Percentiles rank a stretch among this genome's conserved stretches.
phyloP scores from a whole-genome alignment of 2,329 filamentous ascomycete species.

The Colletotrichum orbiculare region DNA sequence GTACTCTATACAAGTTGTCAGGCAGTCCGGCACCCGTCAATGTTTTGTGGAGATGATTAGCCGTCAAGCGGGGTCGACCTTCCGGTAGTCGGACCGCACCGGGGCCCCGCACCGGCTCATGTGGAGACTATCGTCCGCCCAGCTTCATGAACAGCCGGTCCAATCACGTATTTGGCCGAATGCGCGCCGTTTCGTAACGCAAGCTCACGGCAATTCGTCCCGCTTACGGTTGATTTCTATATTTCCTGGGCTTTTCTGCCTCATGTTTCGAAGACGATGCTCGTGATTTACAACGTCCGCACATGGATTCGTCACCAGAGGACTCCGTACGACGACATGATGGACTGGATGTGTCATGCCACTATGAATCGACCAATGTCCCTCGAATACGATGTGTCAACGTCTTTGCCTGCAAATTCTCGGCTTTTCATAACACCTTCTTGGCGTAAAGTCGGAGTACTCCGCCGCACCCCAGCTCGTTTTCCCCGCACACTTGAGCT shows the following conservation, averaged over 20 bases:
- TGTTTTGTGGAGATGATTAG: neutral
- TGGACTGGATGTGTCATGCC: neutral
- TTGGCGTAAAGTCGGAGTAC: constrained; percentile 12
- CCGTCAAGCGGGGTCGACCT: constrained; percentile 11
- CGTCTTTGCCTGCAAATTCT: neutral
- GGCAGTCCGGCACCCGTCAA: too few relatives aligned
- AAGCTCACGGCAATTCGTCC: constrained; percentile 8
- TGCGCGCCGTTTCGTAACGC: neutral
- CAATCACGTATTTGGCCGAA: constrained; percentile 20
- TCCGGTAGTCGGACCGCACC: neutral
- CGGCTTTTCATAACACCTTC: neutral
- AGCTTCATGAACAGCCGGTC: neutral
- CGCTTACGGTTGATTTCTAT: neutral
- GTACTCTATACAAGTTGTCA: too few relatives aligned
- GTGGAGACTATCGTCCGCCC: neutral
- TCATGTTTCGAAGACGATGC: too few relatives aligned
- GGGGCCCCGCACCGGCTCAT: neutral
- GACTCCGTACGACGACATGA: neutral
- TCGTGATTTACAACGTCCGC: too few relatives aligned
- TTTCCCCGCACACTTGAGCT: constrained; percentile 24
- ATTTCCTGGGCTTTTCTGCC: neutral
- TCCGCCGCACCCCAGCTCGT: constrained; percentile 25
- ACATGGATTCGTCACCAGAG: too few relatives aligned
- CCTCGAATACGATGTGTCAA: too few relatives aligned
- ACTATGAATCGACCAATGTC: neutral